Evolutionary conservation across 2,329 filamentous ascomycete genomes (phyloP), one percentile per base, ranked within the genome.

Genomic region (Ophiocordyceps camponoti-rufipedis): DNA sequence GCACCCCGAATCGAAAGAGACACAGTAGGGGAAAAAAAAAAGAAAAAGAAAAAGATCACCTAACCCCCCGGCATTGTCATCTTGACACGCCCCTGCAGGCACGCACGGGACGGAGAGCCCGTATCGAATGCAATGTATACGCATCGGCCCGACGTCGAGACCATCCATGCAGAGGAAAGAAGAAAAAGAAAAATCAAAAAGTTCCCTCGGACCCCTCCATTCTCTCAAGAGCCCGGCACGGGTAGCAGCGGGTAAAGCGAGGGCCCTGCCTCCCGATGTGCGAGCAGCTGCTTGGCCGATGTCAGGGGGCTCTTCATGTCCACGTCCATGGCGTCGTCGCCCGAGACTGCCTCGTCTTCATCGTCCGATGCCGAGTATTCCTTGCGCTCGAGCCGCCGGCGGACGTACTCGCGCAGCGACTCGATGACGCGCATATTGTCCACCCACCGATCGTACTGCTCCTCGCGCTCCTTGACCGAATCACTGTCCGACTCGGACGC

Each of bases 391-490:
- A 81, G 66, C 31, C 75, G 70, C 11, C 71, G 64, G 42, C 67
- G 67, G 45, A 82, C 67, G 49, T 75, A 73, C 50, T 72, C 69
- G 38, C 75, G 68, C 35, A 82, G 67, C 41, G 65, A 70, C 62
- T 81, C 78, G 45, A 81, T 77, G 44, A 74, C 68, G 33, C 77
- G 75, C 57, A 81, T 73, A 55, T 80, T 78, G 59, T 79, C 74
- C 12, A 81, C 62, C 77, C 77, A 81, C 46, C 68, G 65, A 54
- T 81, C 77, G 56, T 80, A 77, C 45, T 69, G 70, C 57, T 78
- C 74, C 55, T 78, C 75, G 28, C 72, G 71, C 54, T 77, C 72
- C 46, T 69, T 69, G 40, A 68, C 67, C 35, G 65, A 64, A 2
- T 68, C 67, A 49, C 68, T 70, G 3, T 80, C 73, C 6, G 72